Base-by-base conservation (phyloP, 305 asterid species). In the Fraxinus ornus region DNA sequence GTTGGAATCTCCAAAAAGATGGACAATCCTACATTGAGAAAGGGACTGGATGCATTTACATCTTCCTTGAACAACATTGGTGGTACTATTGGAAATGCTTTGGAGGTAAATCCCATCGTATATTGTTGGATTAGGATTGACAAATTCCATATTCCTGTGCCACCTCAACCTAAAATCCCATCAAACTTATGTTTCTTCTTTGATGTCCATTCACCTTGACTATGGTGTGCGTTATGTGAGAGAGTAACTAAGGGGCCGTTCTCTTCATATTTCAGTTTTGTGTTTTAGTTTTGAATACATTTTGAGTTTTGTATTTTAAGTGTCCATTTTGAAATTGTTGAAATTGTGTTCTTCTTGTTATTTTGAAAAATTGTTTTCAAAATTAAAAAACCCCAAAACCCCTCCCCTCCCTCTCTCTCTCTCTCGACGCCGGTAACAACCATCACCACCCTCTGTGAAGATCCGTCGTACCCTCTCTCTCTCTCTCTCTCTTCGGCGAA, bases 41-140 rank as follows among this genome's bases (percentile, higher is more conserved):
- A 90, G 88, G 89, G 94, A 77, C 82, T 91, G 60, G 93, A 90
- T 47, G 91, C 93, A 32, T 80, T 95, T 66, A 74, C 97, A 12
- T 81, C 89, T 75, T 91, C 97, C 66, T 83, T 92, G 89, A 91
- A 91, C 85, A 90, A 90, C 75, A 89, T 90, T 70, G 94, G 95
- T 78, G 94, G 87, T 84, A 79, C 87, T 80, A 88, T 93, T 77
- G 97, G 95, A 62, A 91, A 89, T 86, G 97, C 97, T 7, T 85
- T 91, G 70, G 96, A 93, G 97, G 95, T 94, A 83, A 77, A 39
- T 26, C 15, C 70, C 70, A 7, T 21, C 70, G 2, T 19, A 60
- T 21, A 60, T 21, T 60, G 70, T 19, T 6, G 70, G 70, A 60
- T 60, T 21, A 60, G 13, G 70, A 21, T 60, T 21, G 13, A 21